Conservation (phyloP, 495 filamentous ascomycete genomes). For the Talaromyces trachyspermus region DNA sequence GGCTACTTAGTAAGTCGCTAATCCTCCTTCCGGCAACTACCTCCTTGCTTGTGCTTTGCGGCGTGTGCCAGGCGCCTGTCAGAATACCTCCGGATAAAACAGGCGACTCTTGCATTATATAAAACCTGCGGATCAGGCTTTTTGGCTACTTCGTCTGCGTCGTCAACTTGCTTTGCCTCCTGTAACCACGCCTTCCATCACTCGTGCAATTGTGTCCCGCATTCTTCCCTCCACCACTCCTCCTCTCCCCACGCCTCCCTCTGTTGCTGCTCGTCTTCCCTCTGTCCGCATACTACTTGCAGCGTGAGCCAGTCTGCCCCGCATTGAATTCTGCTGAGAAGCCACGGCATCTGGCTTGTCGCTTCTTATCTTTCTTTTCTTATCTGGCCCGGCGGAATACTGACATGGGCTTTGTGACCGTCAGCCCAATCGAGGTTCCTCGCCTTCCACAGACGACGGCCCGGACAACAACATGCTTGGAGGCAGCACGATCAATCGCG, state of each 20-base stretch:
- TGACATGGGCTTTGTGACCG: conserved; percentile 40
- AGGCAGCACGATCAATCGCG: conserved; percentile 31
- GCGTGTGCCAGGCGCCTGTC: no score
- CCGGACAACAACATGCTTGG: conserved; percentile 41
- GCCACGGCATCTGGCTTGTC: neutral
- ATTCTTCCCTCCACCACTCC: conserved; percentile 13
- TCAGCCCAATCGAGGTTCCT: conserved; percentile 38
- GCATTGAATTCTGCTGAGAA: neutral
- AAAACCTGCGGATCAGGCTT: neutral
- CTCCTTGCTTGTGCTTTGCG: neutral
- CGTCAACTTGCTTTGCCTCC: neutral
- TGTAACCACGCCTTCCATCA: neutral
- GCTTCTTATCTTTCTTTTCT: neutral
- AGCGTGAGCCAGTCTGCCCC: neutral
- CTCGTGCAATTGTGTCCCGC: conserved; percentile 7
- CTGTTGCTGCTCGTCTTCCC: conserved; percentile 7
- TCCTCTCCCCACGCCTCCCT: conserved; percentile 15
- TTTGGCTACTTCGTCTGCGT: neutral
- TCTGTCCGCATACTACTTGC: conserved; percentile 10
- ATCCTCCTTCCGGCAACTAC: conserved; percentile 5
- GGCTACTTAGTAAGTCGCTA: conserved; percentile 2
- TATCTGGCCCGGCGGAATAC: neutral
- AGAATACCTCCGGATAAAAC: neutral
- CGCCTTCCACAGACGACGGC: neutral
- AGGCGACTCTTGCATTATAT: neutral